Base-by-base conservation (phyloP, 495 filamentous ascomycete species). In the Xylaria telfairii region DNA sequence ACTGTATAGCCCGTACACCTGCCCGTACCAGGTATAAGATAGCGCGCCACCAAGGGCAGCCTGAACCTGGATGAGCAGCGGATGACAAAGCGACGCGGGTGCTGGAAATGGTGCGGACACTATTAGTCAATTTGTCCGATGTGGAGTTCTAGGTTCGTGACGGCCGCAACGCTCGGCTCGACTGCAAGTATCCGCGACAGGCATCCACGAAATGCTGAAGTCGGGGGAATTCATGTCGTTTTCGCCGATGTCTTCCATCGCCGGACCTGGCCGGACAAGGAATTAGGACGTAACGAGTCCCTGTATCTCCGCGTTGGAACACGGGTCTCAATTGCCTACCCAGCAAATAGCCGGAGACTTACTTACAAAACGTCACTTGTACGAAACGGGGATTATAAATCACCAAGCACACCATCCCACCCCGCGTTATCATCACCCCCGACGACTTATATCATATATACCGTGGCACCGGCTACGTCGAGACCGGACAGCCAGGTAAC, bases 341-440 rank as follows among this genome's bases (percentile, higher is more conserved):
- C 34, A 37, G 34, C 42, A 51, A 13, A 51, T 21, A 12, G 13
- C 47, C 47, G 47, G 47, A 26, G 47, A 51, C 47, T 51, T 51
- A 51, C 9, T 34, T 57, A 57, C 53, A 24, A 57, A 57, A 57
- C 53, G n/a, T 28, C 19, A 62, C 24, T 28, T 62, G n/a, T 12
- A 44, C 17, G 39, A 32, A 34, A 26, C 39, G 39, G 30, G 59
- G 32, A 60, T 13, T 46, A 46, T n/a, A 46, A 15, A 53, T 46
- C 19, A 26, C 1, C 15, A n/a, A 60, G 56, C 56, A 60, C 56
- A 41, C 28, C 62, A 65, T 41, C 42, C 3, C 6, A 51, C 62
- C 62, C 62, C 62, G 12, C 62, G 62, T 41, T 47, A 34, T 65
- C 41, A 65, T 12, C 42, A 65, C 49, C 61, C 12, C 15, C 17